Base-by-base conservation (phyloP, 2,329 filamentous ascomycete species). In the Colletotrichum australisinense region DNA sequence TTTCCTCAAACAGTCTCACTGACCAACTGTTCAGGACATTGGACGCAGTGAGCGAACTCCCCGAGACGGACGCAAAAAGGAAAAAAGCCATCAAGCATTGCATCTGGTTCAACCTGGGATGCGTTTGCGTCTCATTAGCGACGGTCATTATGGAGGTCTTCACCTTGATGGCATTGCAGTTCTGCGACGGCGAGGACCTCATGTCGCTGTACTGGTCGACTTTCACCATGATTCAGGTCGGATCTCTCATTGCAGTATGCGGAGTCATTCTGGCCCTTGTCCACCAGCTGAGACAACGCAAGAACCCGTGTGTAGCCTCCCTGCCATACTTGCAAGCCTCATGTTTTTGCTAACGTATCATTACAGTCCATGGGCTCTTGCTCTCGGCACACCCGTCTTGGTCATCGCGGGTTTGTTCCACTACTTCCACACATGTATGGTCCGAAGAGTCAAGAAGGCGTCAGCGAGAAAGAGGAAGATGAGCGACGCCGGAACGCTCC, bases 131-230 rank as follows among this genome's bases (percentile, higher is more conserved):
- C 0, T 85, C 87, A 0, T 82, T 86, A 4, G 80, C 80, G 38
- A 80, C 86, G 14, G 82, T 89, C 32, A 80, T 90, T 66, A 84
- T 91, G 80, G 89, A 91, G 78, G 87, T 87, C 16, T 91, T 87
- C 69, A 81, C 83, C 12, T 84, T 90, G 22, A 76, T 90, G 69
- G 87, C 87, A 0, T 79, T 90, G 5, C 87, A 91, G 75, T 91
- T 89, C 75, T 91, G 89, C 75, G 88, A 89, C 49, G 89, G 88
- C 11, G 89, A 91, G 76, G 87, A 90, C 75, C 84, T 91, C 68
- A 90, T 90, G 81, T 85, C 86, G 1, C 81, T 91, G 0, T 91
- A 90, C 79, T 91, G 89, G 89, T 87, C 89, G 0, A 90, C 89
- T 2, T 91, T 89, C 88, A 89, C 88, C 26, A 88, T 90, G 84